Base-by-base conservation (phyloP, 441 rosid species). In the Pelargonium australe region DNA sequence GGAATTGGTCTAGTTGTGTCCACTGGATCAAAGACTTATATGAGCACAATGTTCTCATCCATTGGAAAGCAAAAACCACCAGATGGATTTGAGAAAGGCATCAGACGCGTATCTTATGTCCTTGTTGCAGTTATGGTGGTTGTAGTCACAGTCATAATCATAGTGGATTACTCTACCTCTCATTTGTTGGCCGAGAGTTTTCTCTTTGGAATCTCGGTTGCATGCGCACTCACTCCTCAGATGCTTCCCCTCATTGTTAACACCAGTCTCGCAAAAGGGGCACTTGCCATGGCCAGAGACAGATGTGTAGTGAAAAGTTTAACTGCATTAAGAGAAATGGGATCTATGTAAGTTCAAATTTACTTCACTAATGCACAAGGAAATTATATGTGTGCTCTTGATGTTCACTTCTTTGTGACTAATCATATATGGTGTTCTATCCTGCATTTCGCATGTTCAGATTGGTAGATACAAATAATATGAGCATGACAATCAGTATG, bases 221-320 rank as follows among this genome's bases (percentile, higher is more conserved):
- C 90, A 0, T 86, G 90, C 65, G 91, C 89, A 0, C 87, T 88
- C 45, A 88, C 94, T 55, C 94, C 94, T 64, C 89, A 88, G 68
- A 88, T 88, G 91, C 90, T 88, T 80, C 94, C 91, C 61, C 87
- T 88, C 47, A 81, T 88, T 57, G 87, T 82, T 40, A 85, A 86
- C 77, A 85, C 88, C 43, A 82, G 88, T 68, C 94, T 88, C 41
- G 94, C 94, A 0, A 88, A 86, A 80, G 94, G 94, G 67, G 94
- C 94, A 49, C 83, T 88, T 45, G 88, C 87, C 49, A 88, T 88
- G 94, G 94, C 94, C 17, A 81, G 76, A 72, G 94, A 88, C 70
- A 80, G 91, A 78, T 86, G 94, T 13, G 74, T 88, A 9, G 87
- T 88, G 78, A 88, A 88, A 79, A 88, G 91, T 78, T 74, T 85